Conservation (phyloP, 495 filamentous ascomycete genomes). For the Hypomontagnella monticulosa region DNA sequence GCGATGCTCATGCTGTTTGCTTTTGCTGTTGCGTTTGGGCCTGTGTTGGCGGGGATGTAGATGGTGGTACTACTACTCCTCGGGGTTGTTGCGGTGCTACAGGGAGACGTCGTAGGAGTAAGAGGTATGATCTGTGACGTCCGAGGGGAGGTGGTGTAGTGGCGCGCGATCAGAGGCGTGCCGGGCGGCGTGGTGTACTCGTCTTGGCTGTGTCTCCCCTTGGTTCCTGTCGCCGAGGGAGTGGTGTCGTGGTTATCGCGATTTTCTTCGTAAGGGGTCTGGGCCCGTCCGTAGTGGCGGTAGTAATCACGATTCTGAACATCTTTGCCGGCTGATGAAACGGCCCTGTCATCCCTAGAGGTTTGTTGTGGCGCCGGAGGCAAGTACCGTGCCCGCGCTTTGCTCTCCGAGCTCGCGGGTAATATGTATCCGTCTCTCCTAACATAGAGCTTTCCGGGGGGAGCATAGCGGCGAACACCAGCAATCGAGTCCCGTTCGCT, state of each 20-base stretch:
- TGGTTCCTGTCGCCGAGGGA: too few relatives aligned
- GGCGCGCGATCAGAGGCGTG: not conserved
- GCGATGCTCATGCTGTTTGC: not conserved
- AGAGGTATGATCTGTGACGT: not conserved
- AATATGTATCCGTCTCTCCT: not conserved
- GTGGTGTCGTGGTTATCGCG: slow-evolving; percentile 6
- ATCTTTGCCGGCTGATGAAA: not conserved
- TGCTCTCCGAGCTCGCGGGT: not conserved
- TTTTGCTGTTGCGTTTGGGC: not conserved
- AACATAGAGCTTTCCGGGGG: slow-evolving; percentile 1
- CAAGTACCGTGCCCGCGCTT: not conserved
- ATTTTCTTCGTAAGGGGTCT: too few relatives aligned
- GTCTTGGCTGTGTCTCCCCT: not conserved
- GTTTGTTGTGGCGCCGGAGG: not conserved
- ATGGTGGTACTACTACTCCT: not conserved
- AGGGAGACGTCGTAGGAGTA: not conserved
- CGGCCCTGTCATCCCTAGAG: not conserved
- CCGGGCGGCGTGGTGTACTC: too few relatives aligned
- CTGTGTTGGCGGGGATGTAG: not conserved
- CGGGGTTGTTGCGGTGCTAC: not conserved
- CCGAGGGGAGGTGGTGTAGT: not conserved
- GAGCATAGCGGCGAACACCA: not conserved
- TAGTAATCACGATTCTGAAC: not conserved
- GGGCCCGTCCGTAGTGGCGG: not conserved
- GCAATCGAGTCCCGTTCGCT: not conserved